Evolutionary conservation across 225 moss, liverwort and hornwort genomes (phyloP), one percentile per base, ranked within the genome.

Genomic region (Sphagnum contortum): DNA sequence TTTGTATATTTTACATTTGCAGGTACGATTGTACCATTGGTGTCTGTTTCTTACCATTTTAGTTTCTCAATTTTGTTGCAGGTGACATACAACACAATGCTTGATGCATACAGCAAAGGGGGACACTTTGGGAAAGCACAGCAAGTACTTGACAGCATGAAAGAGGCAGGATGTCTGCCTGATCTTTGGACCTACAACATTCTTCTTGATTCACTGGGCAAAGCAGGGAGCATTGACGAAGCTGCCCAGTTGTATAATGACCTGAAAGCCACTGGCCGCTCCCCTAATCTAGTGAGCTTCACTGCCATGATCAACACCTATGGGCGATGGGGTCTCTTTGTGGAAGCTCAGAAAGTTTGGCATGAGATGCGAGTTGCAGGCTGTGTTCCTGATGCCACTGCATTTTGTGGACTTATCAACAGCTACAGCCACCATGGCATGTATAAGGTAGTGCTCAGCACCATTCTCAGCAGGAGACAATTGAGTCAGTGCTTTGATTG

Each of bases 171-270:
- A 48, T 92, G 86, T 74, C 76, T 74, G 14, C 89, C 94, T 8
- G 89, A 95, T 70, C 75, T 92, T 48, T 95, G 91, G 91, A 95
- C 94, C 29, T 95, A 81, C 73, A 95, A 95, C 72, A 92, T 95
- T 64, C 69, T 91, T 62, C 88, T 95, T 3, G 88, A 95, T 76
- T 79, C 86, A 13, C 82, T 83, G 50, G 91, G 91, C 60, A 92
- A 91, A 74, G 77, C 83, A 64, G 73, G 83, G 69, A 90, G 75
- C 54, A 61, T 74, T 4, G 78, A 78, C 56, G 88, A 91, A 77
- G 82, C 82, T 52, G 69, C 74, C 67, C 79, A 92, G 72, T 57
- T 88, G n/a, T 95, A 73, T 65, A 47, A 74, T 56, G 91, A 88
- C 50, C 75, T 95, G 60, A 86, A 87, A 75, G 71, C 71, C 47